Evolutionary conservation across 768 basidiomycete genomes (phyloP).

Genomic region (Xerocomus brunneocitrinus): DNA sequence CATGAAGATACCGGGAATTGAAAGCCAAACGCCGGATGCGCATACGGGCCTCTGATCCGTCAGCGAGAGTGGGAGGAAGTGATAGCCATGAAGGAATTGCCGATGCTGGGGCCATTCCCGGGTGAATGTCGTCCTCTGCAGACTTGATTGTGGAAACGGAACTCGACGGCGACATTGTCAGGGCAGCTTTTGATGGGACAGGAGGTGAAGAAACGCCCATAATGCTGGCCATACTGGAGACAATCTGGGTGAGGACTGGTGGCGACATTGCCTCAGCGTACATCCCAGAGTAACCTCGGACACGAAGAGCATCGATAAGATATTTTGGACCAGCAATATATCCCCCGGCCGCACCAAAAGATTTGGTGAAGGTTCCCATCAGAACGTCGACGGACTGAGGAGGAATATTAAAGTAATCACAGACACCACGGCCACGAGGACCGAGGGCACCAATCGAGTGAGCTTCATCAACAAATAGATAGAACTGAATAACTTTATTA

Average conservation of each 20-base stretch:
- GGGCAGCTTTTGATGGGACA: constrained; percentile 20
- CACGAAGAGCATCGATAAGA: constrained; percentile 76
- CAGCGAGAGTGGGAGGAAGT: constrained; percentile 66
- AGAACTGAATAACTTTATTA: constrained; percentile 57
- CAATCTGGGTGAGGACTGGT: constrained; percentile 83
- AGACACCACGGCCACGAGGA: constrained; percentile 89
- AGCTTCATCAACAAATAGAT: constrained; percentile 93
- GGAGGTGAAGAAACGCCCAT: constrained; percentile 69
- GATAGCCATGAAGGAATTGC: constrained; percentile 75
- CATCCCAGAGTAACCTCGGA: constrained; percentile 73
- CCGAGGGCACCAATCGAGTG: constrained; percentile 97
- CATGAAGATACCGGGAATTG: constrained; percentile 89
- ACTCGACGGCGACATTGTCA: constrained; percentile 31
- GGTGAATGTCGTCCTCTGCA: constrained; percentile 47
- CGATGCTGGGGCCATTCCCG: constrained; percentile 63
- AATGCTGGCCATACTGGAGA: constrained; percentile 93
- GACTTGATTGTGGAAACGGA: constrained; percentile 24
- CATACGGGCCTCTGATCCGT: constrained; percentile 78
- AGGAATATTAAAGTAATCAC: constrained; percentile 87
- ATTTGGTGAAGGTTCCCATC: constrained; percentile 99
- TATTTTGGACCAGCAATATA: constrained; percentile 85
- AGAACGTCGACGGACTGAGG: constrained; percentile 83
- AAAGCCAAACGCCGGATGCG: constrained; percentile 89
- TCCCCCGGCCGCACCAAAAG: constrained; percentile 90
- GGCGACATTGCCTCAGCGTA: constrained; percentile 93